Conservation (phyloP, 768 basidiomycete species). For the Calocybe cyanea region DNA sequence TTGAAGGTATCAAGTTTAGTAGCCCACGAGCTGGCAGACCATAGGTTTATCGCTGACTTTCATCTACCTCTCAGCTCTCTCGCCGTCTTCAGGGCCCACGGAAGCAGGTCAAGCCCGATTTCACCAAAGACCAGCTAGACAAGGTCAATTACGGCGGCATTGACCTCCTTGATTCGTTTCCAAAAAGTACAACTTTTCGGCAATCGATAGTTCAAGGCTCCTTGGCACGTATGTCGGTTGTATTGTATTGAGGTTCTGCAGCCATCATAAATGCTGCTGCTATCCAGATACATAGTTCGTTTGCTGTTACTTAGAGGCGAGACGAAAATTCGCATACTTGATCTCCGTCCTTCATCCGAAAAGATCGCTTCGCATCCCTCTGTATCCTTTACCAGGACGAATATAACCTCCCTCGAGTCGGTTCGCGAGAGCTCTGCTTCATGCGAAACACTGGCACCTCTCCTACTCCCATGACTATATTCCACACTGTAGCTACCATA, state of each 20-base stretch:
- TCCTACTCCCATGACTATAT: constrained; percentile 43
- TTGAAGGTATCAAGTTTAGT: too few species aligned
- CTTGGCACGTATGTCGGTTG: constrained; percentile 23
- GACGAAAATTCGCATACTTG: constrained; percentile 27
- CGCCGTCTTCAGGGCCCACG: constrained; percentile 10
- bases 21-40: too few species aligned
- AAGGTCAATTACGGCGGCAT: constrained; percentile 24
- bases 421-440: constrained; percentile 19
- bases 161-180: constrained; percentile 23
- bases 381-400: constrained; percentile 26
- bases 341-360: constrained; percentile 23
- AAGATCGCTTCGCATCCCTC: constrained; percentile 20
- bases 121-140: constrained; percentile 15
- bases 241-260: not conserved
- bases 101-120: constrained; percentile 2
- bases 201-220: constrained; percentile 30
- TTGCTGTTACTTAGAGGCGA: constrained; percentile 32
- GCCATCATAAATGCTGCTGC: not conserved
- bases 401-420: constrained; percentile 27
- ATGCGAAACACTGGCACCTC: constrained; percentile 34
- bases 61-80: constrained; percentile 15
- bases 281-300: constrained; percentile 26
- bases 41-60: too few species aligned
- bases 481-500: constrained; percentile 53
- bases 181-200: constrained; percentile 18